Evolutionary conservation across 768 basidiomycete species (phyloP).

Genomic region (Pisolithus marmoratus): DNA sequence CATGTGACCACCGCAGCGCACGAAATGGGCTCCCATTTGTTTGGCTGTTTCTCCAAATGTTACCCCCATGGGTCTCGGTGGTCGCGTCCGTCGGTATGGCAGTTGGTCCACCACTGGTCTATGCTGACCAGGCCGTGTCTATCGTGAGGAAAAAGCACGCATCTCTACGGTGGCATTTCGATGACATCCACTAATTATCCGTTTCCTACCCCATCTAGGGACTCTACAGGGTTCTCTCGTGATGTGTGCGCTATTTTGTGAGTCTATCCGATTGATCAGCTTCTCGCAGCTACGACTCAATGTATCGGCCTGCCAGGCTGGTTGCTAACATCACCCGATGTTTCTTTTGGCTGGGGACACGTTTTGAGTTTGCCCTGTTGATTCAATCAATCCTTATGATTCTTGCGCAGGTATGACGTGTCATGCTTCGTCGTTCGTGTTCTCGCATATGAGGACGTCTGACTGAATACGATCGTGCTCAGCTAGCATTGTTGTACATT

Average conservation of each 20-base stretch:
- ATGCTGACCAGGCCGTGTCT: constrained; percentile 77
- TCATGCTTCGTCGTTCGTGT: neutral
- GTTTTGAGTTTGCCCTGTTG: constrained; percentile 71
- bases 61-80: constrained; percentile 61
- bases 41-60: constrained; percentile 19
- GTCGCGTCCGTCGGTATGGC: constrained; percentile 77
- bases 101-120: constrained; percentile 77
- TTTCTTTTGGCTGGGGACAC: constrained; percentile 86
- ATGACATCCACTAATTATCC: constrained; percentile 2
- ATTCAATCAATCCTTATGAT: constrained; percentile 85
- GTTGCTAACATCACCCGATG: constrained; percentile 84
- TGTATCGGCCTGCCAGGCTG: constrained; percentile 38
- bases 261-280: constrained; percentile 12
- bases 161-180: constrained; percentile 1
- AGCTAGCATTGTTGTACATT: constrained; percentile 78
- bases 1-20: neutral
- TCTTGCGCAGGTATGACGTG: constrained; percentile 57
- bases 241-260: constrained; percentile 84
- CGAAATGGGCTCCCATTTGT: neutral
- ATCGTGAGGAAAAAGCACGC: constrained; percentile 70
- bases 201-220: constrained; percentile 40
- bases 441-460: neutral
- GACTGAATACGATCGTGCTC: constrained; percentile 12
- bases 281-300: constrained; percentile 7
- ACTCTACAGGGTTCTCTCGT: constrained; percentile 79